These are phyloP conservation scores for Solanum ossicruentum DNA, from an alignment of 257 asterid genomes.

Conservation along the genomic window DNA sequence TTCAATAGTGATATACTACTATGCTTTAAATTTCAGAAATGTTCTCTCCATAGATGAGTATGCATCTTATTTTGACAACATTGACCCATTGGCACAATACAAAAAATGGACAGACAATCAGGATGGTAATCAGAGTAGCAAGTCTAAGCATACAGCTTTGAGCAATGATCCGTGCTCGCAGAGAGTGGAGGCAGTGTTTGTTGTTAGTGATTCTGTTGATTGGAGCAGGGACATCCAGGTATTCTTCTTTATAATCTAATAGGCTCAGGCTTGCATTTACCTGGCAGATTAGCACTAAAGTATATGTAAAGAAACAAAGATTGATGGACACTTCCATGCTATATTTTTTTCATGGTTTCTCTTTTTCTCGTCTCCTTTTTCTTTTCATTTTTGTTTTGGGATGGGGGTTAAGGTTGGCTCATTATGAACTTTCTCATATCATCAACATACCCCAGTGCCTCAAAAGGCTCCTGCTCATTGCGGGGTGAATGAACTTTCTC, in stretches of 20 bases:
- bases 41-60: conserved; percentile 74
- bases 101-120: conserved; percentile 38
- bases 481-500: background rate
- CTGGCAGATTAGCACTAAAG: background rate
- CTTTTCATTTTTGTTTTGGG: background rate
- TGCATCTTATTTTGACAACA: conserved; percentile 66
- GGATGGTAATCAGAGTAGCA: conserved; percentile 7
- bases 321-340: background rate
- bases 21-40: conserved; percentile 35
- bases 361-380: background rate
- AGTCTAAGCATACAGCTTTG: conserved; percentile 10
- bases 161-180: conserved; percentile 42
- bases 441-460: no score
- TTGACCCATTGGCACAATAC: conserved; percentile 69
- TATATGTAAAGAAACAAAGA: background rate
- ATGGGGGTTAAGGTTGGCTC: background rate
- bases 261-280: background rate
- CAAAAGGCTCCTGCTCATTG: no score
- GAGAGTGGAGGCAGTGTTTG: conserved; percentile 69
- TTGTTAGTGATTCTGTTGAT: conserved; percentile 92
- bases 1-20: background rate
- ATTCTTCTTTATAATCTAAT: background rate
- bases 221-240: conserved; percentile 99
- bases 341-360: background rate
- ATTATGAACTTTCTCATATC: background rate